Evolutionary conservation across 805 yeast species (phyloP), one percentile per base, ranked within the genome.

Genomic region (Wickerhamomyces chaumierensis): DNA sequence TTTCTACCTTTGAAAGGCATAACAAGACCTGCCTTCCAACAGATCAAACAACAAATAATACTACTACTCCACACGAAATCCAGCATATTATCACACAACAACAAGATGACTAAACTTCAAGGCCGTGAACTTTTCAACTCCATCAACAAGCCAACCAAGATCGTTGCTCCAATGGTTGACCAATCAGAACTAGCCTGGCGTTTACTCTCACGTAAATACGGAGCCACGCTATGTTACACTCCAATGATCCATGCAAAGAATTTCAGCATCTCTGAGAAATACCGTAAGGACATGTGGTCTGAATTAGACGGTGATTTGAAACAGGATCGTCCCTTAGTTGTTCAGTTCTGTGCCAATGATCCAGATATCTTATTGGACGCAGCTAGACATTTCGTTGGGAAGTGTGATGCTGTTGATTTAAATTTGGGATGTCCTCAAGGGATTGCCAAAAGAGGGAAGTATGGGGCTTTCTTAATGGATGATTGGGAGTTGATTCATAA

Each of bases 121-220:
- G 96, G 96, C 1, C 67, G 94, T 42, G 75, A 71, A 36, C 69
- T 92, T 2, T 90, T 63, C 55, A 69, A 82, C 34, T 60, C 71
- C 13, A 64, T 90, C 14, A 92, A 92, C 0, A 51, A 61, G 18
- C 98, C 98, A 3, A 73, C 67, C 36, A 84, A 81, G 46, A 79
- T 92, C 19, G 92, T 92, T 17, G 98, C 97, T 3, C 99, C 99
- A 2, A 90, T 92, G 96, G 99, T 92, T 16, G 99, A 92, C 58
- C 96, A 87, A 48, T 78, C 90, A 3, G 99, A 92, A 54, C 68
- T 92, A 16, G 97, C 95, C 2, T 92, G 97, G 97, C 69, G 99
- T 46, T 71, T 84, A 15, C 63, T 92, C 14, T 82, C 94, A 3
- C 69, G 97, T 40, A 67, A 71, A 42, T 81, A 88, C 51, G 99